phyloP scores from a whole-genome alignment of 352 stramenopile genomes.

The Globisporangium camurandrum region DNA sequence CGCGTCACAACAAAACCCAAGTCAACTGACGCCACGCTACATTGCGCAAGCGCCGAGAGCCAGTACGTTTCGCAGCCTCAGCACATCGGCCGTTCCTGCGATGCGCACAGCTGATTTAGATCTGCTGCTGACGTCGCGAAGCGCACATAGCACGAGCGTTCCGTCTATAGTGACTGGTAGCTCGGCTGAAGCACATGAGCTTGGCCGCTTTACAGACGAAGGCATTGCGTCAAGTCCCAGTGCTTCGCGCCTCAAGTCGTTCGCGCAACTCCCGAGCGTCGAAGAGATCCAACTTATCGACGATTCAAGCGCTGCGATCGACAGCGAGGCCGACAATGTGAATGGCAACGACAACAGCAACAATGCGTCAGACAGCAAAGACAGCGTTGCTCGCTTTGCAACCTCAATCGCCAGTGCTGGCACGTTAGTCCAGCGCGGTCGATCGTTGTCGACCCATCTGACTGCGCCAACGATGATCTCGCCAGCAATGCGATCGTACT shows the following conservation, averaged over 20 bases:
- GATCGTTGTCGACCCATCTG: constrained; percentile 20
- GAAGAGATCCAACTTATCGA: constrained; percentile 10
- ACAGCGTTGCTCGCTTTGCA: too few relatives aligned
- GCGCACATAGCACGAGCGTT: constrained; percentile 19
- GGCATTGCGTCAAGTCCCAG: not conserved
- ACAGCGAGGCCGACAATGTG: constrained; percentile 7
- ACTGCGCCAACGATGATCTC: constrained; percentile 7
- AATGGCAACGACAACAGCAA: too few relatives aligned
- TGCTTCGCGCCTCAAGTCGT: constrained; percentile 2
- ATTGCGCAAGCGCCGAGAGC: too few relatives aligned
- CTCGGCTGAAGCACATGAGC: not conserved
- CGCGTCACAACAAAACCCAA: too few relatives aligned
- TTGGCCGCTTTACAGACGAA: constrained; percentile 8
- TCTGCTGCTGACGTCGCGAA: not conserved
- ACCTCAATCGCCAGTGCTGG: too few relatives aligned
- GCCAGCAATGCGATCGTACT: constrained; percentile 17
- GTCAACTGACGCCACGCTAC: too few relatives aligned
- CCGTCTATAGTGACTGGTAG: constrained; percentile 10
- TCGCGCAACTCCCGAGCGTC: constrained; percentile 12
- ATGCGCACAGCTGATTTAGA: not conserved
- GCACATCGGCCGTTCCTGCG: constrained; percentile 11
- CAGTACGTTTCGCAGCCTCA: constrained; percentile 17
- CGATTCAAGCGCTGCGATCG: constrained; percentile 5
- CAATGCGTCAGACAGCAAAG: constrained; percentile 8
- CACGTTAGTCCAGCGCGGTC: not conserved